phyloP scores from a whole-genome alignment of 2,329 filamentous ascomycete species.

The Hymenoscyphus fructigenus region DNA sequence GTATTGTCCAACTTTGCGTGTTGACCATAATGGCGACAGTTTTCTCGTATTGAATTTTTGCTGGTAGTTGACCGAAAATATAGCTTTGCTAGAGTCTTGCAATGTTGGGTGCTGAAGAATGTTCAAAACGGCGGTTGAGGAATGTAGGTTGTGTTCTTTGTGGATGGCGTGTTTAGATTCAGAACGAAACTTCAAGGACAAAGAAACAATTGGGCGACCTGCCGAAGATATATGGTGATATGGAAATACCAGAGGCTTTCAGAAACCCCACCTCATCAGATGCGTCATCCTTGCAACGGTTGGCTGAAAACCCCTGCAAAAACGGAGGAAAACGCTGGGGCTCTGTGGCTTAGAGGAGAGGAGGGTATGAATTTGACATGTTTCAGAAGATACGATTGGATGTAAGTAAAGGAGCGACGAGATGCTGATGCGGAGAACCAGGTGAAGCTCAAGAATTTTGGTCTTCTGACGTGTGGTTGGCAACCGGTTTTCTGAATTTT shows the following conservation, averaged over 20 bases:
- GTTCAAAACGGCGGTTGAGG: background rate
- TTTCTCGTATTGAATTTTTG: background rate
- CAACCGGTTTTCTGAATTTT: too few relatives aligned
- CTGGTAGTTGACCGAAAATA: background rate
- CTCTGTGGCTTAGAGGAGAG: background rate
- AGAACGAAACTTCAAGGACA: background rate
- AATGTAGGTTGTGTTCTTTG: background rate
- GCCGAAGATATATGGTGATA: background rate
- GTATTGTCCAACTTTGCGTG: slow-evolving; percentile 49
- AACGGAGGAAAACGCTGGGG: background rate
- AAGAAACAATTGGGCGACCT: background rate
- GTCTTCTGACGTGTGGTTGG: background rate
- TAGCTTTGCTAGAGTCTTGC: background rate
- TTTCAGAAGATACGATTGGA: slow-evolving; percentile 2
- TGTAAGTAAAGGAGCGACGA: background rate
- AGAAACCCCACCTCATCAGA: background rate
- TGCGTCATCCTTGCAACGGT: background rate
- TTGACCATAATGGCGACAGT: slow-evolving; percentile 8
- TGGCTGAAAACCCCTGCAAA: background rate
- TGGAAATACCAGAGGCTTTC: too few relatives aligned
- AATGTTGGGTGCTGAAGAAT: background rate
- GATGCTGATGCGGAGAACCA: background rate
- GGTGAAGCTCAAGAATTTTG: background rate
- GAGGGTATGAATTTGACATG: background rate
- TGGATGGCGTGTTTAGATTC: background rate